Conservation (phyloP, 2,329 filamentous ascomycete species). For the Penicillium sp. region DNA sequence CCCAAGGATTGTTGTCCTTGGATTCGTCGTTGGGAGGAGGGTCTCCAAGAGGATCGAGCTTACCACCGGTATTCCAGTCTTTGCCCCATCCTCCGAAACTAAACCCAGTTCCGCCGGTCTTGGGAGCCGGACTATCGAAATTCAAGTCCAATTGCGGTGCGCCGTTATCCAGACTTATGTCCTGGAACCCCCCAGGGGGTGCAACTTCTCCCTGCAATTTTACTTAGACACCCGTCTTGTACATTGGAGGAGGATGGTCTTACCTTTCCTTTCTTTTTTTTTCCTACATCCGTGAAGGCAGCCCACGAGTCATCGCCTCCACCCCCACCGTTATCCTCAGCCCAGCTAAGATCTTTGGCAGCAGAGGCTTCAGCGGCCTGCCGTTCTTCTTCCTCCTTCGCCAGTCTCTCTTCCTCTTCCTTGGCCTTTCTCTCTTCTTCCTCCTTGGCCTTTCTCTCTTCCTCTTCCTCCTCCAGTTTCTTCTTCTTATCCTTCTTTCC, state of each 20-base stretch:
- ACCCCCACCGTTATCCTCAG: slow-evolving; percentile 40
- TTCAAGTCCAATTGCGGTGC: slow-evolving; percentile 58
- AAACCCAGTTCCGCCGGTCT: slow-evolving; percentile 38
- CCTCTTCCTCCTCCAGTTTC: slow-evolving; percentile 34
- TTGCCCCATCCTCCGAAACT: slow-evolving; percentile 60
- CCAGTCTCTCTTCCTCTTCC: slow-evolving; percentile 32
- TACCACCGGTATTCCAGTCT: slow-evolving; percentile 50
- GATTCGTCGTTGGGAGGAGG: slow-evolving; percentile 29
- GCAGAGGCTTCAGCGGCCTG: slow-evolving; percentile 33
- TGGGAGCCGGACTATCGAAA: slow-evolving; percentile 49
- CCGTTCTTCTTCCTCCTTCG: slow-evolving; percentile 27
- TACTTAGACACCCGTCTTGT: neutral
- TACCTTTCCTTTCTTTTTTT: slow-evolving; percentile 60
- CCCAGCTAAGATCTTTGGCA: slow-evolving; percentile 44
- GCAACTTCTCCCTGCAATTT: slow-evolving; percentile 31
- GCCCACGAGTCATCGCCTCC: slow-evolving; percentile 54
- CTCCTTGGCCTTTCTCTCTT: slow-evolving; percentile 27
- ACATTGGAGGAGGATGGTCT: slow-evolving; percentile 6
- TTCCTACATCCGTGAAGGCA: slow-evolving; percentile 48
- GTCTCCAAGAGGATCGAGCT: slow-evolving; percentile 40
- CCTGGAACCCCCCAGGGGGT: slow-evolving; percentile 58
- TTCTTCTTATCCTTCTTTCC: slow-evolving; percentile 30
- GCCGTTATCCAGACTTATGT: slow-evolving; percentile 64
- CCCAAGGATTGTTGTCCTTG: slow-evolving; percentile 44
- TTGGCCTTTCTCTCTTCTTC: slow-evolving; percentile 21